Conservation (phyloP, 129 eudicot species). For the Helianthus annuus region HanXRQr2.0-SUNRISE NC_035441.2:157263235-157263734, state of each 20-base stretch:
- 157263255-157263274: constrained; percentile 14
- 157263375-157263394: constrained; percentile 79
- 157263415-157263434: constrained; percentile 49
- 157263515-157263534: constrained; percentile 50
- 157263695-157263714: constrained; percentile 55
- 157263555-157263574: constrained; percentile 34
- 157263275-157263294: constrained; percentile 30
- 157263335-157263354: constrained; percentile 78
- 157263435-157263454: constrained; percentile 21
- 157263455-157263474: constrained; percentile 59
- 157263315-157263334: constrained; percentile 54
- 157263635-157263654: constrained; percentile 31
- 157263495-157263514: constrained; percentile 56
- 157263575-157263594: constrained; percentile 32
- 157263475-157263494: constrained; percentile 51
- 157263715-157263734: constrained; percentile 47
- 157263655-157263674: constrained; percentile 19
- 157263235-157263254: constrained; percentile 40
- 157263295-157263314: constrained; percentile 37
- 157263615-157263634: constrained; percentile 24
- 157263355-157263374: constrained; percentile 76
- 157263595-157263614: constrained; percentile 2
- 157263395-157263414: constrained; percentile 65
- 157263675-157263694: constrained; percentile 36
- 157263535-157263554: constrained; percentile 41